These are phyloP conservation scores for Annulohypoxylon maeteangense DNA, from an alignment of 495 filamentous ascomycete genomes.

Conservation along the genomic window DNA sequence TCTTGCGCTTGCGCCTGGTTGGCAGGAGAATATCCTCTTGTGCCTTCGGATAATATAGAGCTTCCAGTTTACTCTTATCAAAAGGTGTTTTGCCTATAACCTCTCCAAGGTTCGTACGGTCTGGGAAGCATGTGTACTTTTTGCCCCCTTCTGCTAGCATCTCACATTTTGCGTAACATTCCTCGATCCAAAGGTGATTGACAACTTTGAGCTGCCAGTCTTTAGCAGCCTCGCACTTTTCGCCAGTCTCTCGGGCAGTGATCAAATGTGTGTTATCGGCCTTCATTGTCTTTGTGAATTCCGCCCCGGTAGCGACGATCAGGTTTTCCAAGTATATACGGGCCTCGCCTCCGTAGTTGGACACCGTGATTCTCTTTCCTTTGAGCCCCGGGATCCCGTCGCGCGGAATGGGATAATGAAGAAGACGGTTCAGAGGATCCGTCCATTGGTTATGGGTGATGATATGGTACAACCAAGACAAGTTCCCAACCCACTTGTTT, in stretches of 20 bases:
- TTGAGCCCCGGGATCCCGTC: conserved; percentile 82
- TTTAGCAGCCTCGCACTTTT: conserved; percentile 89
- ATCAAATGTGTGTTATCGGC: conserved; percentile 95
- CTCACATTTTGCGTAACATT: conserved; percentile 91
- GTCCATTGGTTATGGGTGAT: conserved; percentile 91
- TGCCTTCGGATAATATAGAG: conserved; percentile 54
- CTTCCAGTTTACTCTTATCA: conserved; percentile 51
- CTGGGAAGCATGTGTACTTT: conserved; percentile 84
- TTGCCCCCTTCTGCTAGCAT: conserved; percentile 71
- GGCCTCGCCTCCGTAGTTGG: conserved; percentile 96
- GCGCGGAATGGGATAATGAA: conserved; percentile 88
- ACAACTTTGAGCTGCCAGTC: conserved; percentile 92
- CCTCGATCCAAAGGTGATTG: conserved; percentile 98
- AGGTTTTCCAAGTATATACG: conserved; percentile 93
- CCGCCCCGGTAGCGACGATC: conserved; percentile 80
- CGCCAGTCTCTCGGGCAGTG: conserved; percentile 84
- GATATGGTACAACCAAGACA: conserved; percentile 92
- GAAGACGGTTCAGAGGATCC: conserved; percentile 76
- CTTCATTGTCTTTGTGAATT: conserved; percentile 92
- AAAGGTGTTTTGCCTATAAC: conserved; percentile 84
- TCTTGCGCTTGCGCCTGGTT: conserved; percentile 57
- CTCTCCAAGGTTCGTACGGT: conserved; percentile 89
- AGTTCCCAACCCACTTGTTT: conserved; percentile 88
- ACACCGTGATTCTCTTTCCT: conserved; percentile 80
- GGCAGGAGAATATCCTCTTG: conserved; percentile 47